These are phyloP conservation scores for Colletotrichum trifolii DNA, from an alignment of 2,329 filamentous ascomycete genomes.

Conservation along the genomic window DNA sequence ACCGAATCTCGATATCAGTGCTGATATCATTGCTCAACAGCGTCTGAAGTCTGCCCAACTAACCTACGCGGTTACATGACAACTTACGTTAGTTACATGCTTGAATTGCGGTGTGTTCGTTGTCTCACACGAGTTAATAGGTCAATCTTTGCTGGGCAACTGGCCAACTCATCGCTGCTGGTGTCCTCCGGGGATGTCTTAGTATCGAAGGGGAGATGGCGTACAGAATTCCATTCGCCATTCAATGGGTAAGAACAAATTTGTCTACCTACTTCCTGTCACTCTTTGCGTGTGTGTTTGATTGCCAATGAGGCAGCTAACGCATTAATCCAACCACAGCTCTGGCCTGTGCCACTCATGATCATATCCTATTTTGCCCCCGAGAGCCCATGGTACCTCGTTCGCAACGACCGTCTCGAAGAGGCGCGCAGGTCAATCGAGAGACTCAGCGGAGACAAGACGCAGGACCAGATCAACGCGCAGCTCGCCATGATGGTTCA, in stretches of 20 bases:
- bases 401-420: slow-evolving; percentile 49
- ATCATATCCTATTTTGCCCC: slow-evolving; percentile 51
- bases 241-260: slow-evolving; percentile 48
- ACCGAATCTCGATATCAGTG: neutral
- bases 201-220: slow-evolving; percentile 48
- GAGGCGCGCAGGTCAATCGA: slow-evolving; percentile 47
- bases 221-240: slow-evolving; percentile 53
- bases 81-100: slow-evolving; percentile 39
- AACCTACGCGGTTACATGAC: slow-evolving; percentile 55
- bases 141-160: slow-evolving; percentile 57
- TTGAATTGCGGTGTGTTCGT: fast-evolving
- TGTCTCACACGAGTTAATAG: slow-evolving; percentile 27
- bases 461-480: slow-evolving; percentile 25
- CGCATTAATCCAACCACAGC: neutral
- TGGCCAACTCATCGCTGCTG: slow-evolving; percentile 54
- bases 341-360: slow-evolving; percentile 52
- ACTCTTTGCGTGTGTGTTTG: too few relatives aligned
- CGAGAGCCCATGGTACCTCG: slow-evolving; percentile 57
- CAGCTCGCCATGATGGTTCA: slow-evolving; percentile 43
- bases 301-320: neutral
- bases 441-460: slow-evolving; percentile 44
- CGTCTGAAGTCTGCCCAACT: slow-evolving; percentile 55
- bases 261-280: neutral
- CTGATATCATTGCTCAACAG: slow-evolving; percentile 27
- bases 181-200: slow-evolving; percentile 51